phyloP scores from a whole-genome alignment of 2,329 filamentous ascomycete species.

The Coccinonectria pachysandricola region DNA sequence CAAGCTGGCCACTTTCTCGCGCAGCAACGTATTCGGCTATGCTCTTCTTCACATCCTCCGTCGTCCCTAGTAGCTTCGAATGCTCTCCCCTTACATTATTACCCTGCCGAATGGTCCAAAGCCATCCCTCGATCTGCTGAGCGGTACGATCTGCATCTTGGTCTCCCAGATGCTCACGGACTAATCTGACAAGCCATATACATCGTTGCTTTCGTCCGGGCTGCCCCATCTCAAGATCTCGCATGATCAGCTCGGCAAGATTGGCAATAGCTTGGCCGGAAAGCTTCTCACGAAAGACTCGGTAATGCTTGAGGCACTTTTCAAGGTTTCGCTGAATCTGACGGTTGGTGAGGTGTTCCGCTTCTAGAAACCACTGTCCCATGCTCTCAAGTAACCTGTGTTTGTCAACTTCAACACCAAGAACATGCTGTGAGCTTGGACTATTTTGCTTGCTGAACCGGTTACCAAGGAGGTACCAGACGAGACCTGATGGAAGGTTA shows the following conservation, averaged over 20 bases:
- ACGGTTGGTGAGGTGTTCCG: slow-evolving; percentile 19
- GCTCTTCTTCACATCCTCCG: no score
- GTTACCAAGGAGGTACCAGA: slow-evolving; percentile 22
- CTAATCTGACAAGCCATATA: slow-evolving; percentile 20
- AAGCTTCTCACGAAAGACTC: slow-evolving; percentile 11
- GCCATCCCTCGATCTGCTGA: slow-evolving; percentile 12
- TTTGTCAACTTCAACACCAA: slow-evolving; percentile 4
- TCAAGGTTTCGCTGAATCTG: slow-evolving; percentile 22
- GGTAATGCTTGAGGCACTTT: slow-evolving; percentile 16
- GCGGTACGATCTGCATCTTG: slow-evolving; percentile 9
- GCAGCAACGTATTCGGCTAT: background rate
- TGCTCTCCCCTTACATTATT: no score
- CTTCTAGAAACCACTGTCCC: slow-evolving; percentile 20
- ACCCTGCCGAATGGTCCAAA: slow-evolving; percentile 14
- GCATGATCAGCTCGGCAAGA: slow-evolving; percentile 18
- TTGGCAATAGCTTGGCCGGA: slow-evolving; percentile 17
- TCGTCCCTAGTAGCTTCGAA: no score
- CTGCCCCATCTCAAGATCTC: slow-evolving; percentile 25
- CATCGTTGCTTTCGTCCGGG: slow-evolving; percentile 22
- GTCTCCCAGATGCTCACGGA: slow-evolving; percentile 7
- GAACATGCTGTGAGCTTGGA: background rate
- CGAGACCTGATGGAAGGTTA: slow-evolving; percentile 9
- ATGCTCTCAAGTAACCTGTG: slow-evolving; percentile 21
- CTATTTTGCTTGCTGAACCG: slow-evolving; percentile 1
- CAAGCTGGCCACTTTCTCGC: no score